phyloP scores from a whole-genome alignment of 164 flowering plant genomes.

The Vitis vinifera region ASM3070453v1 NC_081805.1:8445001-8445500 shows the following conservation, averaged over 20 bases:
- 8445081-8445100: slow-evolving; percentile 91
- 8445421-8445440: no score
- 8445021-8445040: slow-evolving; percentile 68
- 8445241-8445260: slow-evolving; percentile 75
- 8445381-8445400: slow-evolving; percentile 98
- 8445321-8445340: slow-evolving; percentile 85
- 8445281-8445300: slow-evolving; percentile 93
- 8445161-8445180: slow-evolving; percentile 58
- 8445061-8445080: slow-evolving; percentile 73
- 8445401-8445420: slow-evolving; percentile 30
- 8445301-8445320: slow-evolving; percentile 86
- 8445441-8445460: background rate
- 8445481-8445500: slow-evolving; percentile 95
- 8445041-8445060: slow-evolving; percentile 78
- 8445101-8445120: slow-evolving; percentile 82
- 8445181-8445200: no score
- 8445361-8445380: slow-evolving; percentile 88
- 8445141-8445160: no score
- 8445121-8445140: slow-evolving; percentile 36
- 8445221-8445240: background rate
- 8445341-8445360: slow-evolving; percentile 84
- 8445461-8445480: slow-evolving; percentile 56
- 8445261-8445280: slow-evolving; percentile 66
- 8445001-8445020: slow-evolving; percentile 77
- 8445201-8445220: no score